A percentile compares a stretch with the other conserved stretches of the same genome.
phyloP scores from a whole-genome alignment of 768 basidiomycete genomes.

The Pleurotus platypus region DNA sequence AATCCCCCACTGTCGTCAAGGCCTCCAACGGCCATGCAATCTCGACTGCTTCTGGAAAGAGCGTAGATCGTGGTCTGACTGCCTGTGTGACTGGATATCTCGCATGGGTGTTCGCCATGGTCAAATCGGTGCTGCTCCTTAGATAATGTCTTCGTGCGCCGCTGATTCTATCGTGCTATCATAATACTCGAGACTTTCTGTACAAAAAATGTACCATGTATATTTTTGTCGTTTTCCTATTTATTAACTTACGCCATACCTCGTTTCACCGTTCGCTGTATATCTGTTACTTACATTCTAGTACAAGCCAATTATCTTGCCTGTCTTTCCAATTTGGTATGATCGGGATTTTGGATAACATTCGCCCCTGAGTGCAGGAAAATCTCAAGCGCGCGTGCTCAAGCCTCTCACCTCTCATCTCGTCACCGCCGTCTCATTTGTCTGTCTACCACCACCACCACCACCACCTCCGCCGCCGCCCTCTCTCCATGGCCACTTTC shows the following conservation, averaged over 20 bases:
- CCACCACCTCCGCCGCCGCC: neutral
- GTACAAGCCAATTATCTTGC: neutral
- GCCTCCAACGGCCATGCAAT: neutral
- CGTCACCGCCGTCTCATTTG: neutral
- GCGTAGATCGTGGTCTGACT: neutral
- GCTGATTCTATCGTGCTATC: neutral
- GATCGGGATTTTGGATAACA: neutral
- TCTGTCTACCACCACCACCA: neutral
- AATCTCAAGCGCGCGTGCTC: neutral
- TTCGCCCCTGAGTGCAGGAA: neutral
- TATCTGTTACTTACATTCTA: neutral
- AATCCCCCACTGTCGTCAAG: neutral
- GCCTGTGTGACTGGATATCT: conserved; percentile 4
- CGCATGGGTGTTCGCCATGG: neutral
- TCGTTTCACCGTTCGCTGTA: neutral
- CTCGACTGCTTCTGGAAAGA: neutral
- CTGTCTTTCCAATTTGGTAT: neutral
- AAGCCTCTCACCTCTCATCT: neutral
- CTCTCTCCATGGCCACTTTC: neutral
- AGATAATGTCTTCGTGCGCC: neutral
- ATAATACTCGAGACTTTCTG: neutral
- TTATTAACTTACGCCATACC: neutral
- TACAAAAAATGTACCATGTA: neutral
- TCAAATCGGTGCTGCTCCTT: conserved; percentile 2
- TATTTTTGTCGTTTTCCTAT: neutral